These are phyloP conservation scores for Arthrobotrys megalospora DNA, from an alignment of 2,329 filamentous ascomycete species.

Conservation along the genomic window DNA sequence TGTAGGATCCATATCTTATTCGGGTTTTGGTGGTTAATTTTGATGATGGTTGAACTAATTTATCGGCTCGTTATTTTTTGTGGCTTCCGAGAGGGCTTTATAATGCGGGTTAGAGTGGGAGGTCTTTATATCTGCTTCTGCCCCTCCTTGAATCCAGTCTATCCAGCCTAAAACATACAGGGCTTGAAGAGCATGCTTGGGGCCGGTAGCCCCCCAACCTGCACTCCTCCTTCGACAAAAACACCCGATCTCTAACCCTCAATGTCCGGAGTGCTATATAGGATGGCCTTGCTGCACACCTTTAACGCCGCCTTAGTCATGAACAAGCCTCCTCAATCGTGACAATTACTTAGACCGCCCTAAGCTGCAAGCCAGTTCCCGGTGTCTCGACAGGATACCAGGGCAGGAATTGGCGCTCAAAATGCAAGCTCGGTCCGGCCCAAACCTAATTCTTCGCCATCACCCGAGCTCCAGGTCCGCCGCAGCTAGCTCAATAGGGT, in stretches of 20 bases:
- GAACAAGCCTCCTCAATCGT: conserved; percentile 18
- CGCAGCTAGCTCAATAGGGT: conserved; percentile 48
- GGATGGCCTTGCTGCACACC: conserved; percentile 43
- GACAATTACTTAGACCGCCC: conserved; percentile 14
- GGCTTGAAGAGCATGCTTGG: conserved; percentile 27
- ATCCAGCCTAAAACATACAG: conserved; percentile 34
- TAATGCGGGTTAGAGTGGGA: conserved; percentile 36
- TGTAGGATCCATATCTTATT: conserved; percentile 39
- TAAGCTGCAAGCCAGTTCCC: conserved; percentile 10
- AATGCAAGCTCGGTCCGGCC: conserved; percentile 44
- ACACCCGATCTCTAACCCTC: conserved; percentile 5
- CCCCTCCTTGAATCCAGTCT: conserved; percentile 40
- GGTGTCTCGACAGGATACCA: conserved; percentile 3
- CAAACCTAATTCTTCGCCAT: conserved; percentile 40
- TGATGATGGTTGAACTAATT: conserved; percentile 37
- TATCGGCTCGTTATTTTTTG: conserved; percentile 42
- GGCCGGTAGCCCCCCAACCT: conserved; percentile 36
- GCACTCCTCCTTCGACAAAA: conserved; percentile 1
- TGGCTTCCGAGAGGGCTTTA: conserved; percentile 46
- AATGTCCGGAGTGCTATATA: conserved; percentile 14
- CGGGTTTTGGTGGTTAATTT: conserved; percentile 15
- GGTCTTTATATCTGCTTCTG: conserved; percentile 34
- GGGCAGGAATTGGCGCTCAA: conserved; percentile 26
- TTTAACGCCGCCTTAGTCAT: conserved; percentile 16
- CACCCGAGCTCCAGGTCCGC: conserved; percentile 35